A percentile compares a stretch with the other conserved stretches of the same genome.
Evolutionary conservation across 2,329 filamentous ascomycete species (phyloP).

Genomic region (Colletotrichum cordylinicola): DNA sequence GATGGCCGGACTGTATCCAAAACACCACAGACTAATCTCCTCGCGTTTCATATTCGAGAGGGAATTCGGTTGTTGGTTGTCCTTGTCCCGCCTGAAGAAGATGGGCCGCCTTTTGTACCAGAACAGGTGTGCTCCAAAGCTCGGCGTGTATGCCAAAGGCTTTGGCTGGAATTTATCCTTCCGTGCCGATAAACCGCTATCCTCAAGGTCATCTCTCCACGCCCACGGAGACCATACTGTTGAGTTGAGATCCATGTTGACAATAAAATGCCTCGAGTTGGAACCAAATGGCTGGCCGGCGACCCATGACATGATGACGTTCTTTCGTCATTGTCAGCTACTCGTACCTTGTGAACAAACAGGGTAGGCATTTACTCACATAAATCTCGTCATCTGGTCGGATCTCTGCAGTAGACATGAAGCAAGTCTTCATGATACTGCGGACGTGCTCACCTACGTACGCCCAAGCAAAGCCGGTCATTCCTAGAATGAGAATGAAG

Average conservation of each 20-base stretch:
- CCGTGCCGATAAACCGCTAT: background rate
- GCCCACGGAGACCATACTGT: background rate
- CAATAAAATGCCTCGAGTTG: background rate
- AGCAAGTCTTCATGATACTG: fast-evolving
- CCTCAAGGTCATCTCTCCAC: background rate
- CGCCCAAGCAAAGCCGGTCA: background rate
- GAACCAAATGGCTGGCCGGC: background rate
- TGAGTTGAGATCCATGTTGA: background rate
- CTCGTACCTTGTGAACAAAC: too few relatives aligned
- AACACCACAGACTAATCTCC: background rate
- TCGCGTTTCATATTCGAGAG: background rate
- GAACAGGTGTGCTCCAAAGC: background rate
- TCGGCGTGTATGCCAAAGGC: background rate
- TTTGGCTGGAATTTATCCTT: background rate
- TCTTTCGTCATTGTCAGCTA: background rate
- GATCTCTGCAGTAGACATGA: background rate
- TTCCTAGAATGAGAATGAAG: background rate
- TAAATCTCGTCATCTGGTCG: background rate
- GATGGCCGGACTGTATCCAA: background rate
- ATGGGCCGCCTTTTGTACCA: background rate
- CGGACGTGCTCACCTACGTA: background rate
- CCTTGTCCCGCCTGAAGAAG: background rate
- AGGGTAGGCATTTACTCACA: background rate
- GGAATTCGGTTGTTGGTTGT: background rate
- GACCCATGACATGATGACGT: background rate